These are phyloP conservation scores for Candida labiduridarum DNA, from an alignment of 1,139 yeast genomes.

Conservation along the genomic window DNA sequence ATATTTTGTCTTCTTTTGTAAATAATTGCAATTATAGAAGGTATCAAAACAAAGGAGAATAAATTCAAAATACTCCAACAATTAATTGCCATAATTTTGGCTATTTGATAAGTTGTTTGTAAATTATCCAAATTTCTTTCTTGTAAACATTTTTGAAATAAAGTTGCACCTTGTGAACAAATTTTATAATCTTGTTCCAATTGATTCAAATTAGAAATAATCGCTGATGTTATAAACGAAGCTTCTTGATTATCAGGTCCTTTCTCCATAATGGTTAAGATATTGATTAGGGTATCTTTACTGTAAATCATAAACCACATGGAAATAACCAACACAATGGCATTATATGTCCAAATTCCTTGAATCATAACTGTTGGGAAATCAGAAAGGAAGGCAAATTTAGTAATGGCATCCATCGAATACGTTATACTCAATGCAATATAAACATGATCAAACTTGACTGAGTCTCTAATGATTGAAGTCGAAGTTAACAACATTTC, in stretches of 20 bases:
- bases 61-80: conserved; percentile 27
- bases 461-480: conserved; percentile 2
- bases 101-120: conserved; percentile 3
- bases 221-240: conserved; percentile 4
- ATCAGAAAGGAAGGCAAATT: conserved; percentile 4
- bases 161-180: conserved; percentile 4
- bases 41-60: conserved; percentile 28
- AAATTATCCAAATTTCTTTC: conserved; percentile 7
- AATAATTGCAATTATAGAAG: conserved; percentile 14
- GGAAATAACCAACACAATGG: conserved; percentile 4
- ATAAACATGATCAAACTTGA: conserved; percentile 10
- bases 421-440: conserved; percentile 4
- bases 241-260: background rate
- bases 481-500: conserved; percentile 7
- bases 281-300: conserved; percentile 7
- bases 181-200: conserved; percentile 7
- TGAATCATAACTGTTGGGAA: conserved; percentile 6
- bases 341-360: conserved; percentile 10
- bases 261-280: conserved; percentile 2
- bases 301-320: conserved; percentile 10
- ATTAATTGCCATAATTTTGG: conserved; percentile 15
- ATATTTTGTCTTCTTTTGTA: conserved; percentile 1
- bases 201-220: conserved; percentile 8
- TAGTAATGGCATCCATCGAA: conserved; percentile 4
- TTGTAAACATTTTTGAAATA: conserved; percentile 3